These are phyloP conservation scores for Cercophora newfieldiana DNA, from an alignment of 495 filamentous ascomycete species.

Conservation along the genomic window DNA sequence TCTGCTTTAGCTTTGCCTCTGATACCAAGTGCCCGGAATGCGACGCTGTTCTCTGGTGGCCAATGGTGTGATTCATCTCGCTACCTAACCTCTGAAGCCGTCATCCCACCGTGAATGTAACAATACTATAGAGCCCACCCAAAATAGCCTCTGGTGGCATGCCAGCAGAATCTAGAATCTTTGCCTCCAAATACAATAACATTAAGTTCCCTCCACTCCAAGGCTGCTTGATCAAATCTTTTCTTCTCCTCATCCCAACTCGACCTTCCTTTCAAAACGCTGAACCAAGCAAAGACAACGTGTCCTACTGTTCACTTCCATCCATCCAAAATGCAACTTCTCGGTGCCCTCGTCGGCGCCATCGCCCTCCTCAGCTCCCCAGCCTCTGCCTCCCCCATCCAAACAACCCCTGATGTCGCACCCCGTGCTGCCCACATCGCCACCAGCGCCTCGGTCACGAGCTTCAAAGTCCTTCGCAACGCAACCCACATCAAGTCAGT, in stretches of 20 bases:
- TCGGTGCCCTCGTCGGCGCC: slow-evolving; percentile 3
- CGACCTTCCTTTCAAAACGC: not conserved
- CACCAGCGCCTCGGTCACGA: not conserved
- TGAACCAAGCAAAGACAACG: not conserved
- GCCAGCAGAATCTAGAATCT: not conserved
- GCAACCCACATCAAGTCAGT: not conserved
- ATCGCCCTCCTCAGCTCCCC: slow-evolving; percentile 29
- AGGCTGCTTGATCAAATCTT: no score
- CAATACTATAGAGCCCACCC: not conserved
- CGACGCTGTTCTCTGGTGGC: not conserved
- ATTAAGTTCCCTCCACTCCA: no score
- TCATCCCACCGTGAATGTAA: not conserved
- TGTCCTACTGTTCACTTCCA: not conserved
- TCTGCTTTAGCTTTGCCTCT: not conserved
- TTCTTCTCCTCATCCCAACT: no score
- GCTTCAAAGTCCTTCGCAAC: not conserved
- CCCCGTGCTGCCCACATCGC: not conserved
- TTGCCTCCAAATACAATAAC: not conserved
- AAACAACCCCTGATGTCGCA: not conserved
- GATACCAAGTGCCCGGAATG: not conserved
- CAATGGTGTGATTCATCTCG: not conserved
- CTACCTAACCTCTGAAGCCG: not conserved
- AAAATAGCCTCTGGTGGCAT: not conserved
- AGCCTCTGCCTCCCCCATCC: slow-evolving; percentile 1
- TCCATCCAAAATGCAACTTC: not conserved